Conservation (phyloP, 1,284 basidiomycete genomes). For the Coniophora puteana region DNA sequence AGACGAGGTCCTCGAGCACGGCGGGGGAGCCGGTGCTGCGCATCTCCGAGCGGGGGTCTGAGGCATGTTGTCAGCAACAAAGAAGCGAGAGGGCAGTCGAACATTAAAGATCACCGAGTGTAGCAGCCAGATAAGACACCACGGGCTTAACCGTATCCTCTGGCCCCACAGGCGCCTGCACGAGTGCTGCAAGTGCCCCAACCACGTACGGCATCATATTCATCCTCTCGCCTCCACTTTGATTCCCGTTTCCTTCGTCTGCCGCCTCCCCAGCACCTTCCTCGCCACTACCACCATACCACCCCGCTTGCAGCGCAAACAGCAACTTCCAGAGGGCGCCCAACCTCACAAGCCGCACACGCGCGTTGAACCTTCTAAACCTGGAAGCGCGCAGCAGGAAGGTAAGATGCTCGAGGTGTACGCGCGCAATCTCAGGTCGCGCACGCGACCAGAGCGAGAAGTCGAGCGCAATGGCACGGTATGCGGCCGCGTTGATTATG, state of each 20-base stretch:
- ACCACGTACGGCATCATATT: slow-evolving; percentile 52
- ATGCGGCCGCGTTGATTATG: slow-evolving; percentile 80
- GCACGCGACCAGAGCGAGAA: slow-evolving; percentile 88
- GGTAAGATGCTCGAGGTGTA: slow-evolving; percentile 79
- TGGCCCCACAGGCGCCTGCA: slow-evolving; percentile 60
- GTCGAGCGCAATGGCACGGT: slow-evolving; percentile 81
- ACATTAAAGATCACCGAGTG: slow-evolving; percentile 53
- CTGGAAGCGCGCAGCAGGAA: slow-evolving; percentile 71
- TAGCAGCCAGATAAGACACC: slow-evolving; percentile 82
- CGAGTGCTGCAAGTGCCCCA: slow-evolving; percentile 53
- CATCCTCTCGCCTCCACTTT: too few relatives aligned
- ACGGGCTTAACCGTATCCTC: slow-evolving; percentile 81
- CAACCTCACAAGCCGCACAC: slow-evolving; percentile 66
- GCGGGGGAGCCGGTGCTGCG: slow-evolving; percentile 20
- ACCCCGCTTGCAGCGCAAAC: slow-evolving; percentile 76
- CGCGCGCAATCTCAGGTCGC: slow-evolving; percentile 62
- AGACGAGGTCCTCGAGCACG: slow-evolving; percentile 60
- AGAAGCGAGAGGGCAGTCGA: not conserved
- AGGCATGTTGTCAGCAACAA: not conserved
- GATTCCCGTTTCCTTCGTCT: too few relatives aligned
- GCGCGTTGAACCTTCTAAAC: slow-evolving; percentile 71
- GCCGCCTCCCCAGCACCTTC: too few relatives aligned
- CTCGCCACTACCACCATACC: too few relatives aligned
- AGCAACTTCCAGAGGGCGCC: slow-evolving; percentile 75
- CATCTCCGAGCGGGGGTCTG: slow-evolving; percentile 10